These are phyloP conservation scores for Colletotrichum endophyticum DNA, from an alignment of 2,329 filamentous ascomycete species.

Conservation along the genomic window DNA sequence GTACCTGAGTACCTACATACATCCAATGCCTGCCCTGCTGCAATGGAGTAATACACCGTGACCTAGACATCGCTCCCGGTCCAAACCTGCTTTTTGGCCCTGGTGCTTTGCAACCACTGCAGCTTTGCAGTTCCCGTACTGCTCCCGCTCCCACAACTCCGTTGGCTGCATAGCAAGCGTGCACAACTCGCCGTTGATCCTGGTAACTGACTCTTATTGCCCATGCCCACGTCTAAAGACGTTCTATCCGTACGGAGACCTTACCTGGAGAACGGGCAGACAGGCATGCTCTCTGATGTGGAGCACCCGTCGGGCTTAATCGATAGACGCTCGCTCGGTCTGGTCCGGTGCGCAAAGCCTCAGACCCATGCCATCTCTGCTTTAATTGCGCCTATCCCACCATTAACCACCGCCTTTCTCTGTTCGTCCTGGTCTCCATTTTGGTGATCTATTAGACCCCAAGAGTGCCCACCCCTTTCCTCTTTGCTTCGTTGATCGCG, in stretches of 20 bases:
- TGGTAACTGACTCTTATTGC: constrained; percentile 8
- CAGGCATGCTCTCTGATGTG: constrained; percentile 13
- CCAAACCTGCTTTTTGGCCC: not conserved
- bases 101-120: not conserved
- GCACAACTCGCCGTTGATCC: constrained; percentile 17
- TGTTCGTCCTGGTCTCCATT: constrained; percentile 8
- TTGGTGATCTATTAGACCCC: constrained; percentile 14
- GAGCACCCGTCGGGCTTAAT: not conserved
- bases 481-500: not conserved
- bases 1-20: not conserved
- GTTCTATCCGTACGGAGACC: not conserved
- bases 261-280: not conserved
- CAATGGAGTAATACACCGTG: not conserved
- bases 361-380: constrained; percentile 11
- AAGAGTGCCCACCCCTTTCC: not conserved
- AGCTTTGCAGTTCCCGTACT: not conserved
- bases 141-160: not conserved
- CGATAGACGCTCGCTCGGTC: constrained; percentile 19
- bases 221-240: not conserved
- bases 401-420: not conserved
- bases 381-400: constrained; percentile 20
- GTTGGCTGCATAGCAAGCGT: not conserved
- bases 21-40: not conserved
- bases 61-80: not conserved
- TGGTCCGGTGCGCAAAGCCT: constrained; percentile 16